Percentiles rank a stretch among this genome's conserved stretches.
These are phyloP conservation scores for Penicillium sumatraense DNA, from an alignment of 2,329 filamentous ascomycete species.

Conservation along the genomic window DNA sequence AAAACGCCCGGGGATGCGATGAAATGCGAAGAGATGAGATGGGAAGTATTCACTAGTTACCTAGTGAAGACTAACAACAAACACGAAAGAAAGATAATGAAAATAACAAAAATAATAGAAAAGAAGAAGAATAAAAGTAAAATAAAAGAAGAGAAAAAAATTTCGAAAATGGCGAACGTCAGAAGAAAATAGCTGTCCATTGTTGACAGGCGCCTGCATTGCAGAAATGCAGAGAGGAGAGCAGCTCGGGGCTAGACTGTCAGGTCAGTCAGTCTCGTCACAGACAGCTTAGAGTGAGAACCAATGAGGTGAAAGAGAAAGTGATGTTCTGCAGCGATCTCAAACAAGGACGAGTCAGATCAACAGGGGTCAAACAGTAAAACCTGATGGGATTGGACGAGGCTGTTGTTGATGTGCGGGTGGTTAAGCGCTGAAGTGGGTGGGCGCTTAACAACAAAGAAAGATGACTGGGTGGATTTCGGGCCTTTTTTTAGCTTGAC, in stretches of 20 bases:
- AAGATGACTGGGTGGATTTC: not conserved
- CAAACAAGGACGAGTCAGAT: conserved; percentile 22
- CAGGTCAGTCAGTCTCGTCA: too few species aligned
- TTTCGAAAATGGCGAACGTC: not conserved
- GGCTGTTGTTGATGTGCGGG: not conserved
- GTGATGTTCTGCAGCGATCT: conserved; percentile 18
- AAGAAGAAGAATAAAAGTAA: not conserved
- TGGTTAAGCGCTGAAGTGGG: conserved; percentile 22
- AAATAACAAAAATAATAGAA: not conserved
- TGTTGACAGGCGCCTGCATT: conserved; percentile 10
- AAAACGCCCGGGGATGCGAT: conserved; percentile 14
- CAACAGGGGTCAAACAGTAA: conserved; percentile 5
- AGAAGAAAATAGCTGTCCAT: conserved; percentile 18
- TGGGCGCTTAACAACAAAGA: conserved; percentile 24
- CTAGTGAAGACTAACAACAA: not conserved
- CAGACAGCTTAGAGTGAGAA: not conserved
- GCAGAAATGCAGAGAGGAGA: too few species aligned
- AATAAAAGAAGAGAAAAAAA: not conserved
- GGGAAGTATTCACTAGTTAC: conserved; percentile 14
- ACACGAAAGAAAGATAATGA: conserved; percentile 1
- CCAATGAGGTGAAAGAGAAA: conserved; percentile 16
- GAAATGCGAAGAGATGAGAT: conserved; percentile 13
- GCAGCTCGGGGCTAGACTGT: too few species aligned
- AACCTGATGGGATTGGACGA: conserved; percentile 12
- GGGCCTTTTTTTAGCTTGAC: not conserved